A percentile compares a stretch with the other conserved stretches of the same genome.
Conservation (phyloP, 495 filamentous ascomycete species). For the Pyrenopolyporus hunteri region DNA sequence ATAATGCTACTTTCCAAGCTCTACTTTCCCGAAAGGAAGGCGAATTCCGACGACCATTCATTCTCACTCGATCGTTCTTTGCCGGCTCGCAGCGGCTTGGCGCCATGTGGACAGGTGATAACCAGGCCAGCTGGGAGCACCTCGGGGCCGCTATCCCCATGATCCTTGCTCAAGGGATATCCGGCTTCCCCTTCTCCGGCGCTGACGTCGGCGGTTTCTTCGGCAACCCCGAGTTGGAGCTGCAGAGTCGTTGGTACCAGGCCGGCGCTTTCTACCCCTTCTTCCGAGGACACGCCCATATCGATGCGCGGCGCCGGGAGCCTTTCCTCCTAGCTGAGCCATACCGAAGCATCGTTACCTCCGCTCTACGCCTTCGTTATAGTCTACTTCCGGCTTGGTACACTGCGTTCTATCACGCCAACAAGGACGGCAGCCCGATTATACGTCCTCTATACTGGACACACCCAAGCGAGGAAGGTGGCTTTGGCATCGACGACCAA, state of each 20-base stretch:
- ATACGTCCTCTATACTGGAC: slow-evolving; percentile 90
- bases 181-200: slow-evolving; percentile 91
- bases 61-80: slow-evolving; percentile 90
- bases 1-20: slow-evolving; percentile 89
- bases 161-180: slow-evolving; percentile 88
- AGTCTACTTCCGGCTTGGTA: slow-evolving; percentile 93
- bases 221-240: slow-evolving; percentile 89
- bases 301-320: slow-evolving; percentile 91
- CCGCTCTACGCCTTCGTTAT: slow-evolving; percentile 87
- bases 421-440: slow-evolving; percentile 81
- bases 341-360: slow-evolving; percentile 82
- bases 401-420: slow-evolving; percentile 91
- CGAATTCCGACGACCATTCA: slow-evolving; percentile 79
- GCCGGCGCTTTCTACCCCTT: slow-evolving; percentile 97
- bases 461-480: slow-evolving; percentile 83
- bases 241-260: slow-evolving; percentile 95
- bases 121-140: slow-evolving; percentile 92
- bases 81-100: slow-evolving; percentile 85
- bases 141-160: slow-evolving; percentile 85
- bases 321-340: slow-evolving; percentile 88
- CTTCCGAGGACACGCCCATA: slow-evolving; percentile 97
- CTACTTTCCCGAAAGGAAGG: slow-evolving; percentile 80
- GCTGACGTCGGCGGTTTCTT: slow-evolving; percentile 99
- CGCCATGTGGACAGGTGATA: slow-evolving; percentile 99
- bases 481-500: slow-evolving; percentile 89